phyloP scores from a whole-genome alignment of 768 basidiomycete genomes.

The Hemileccinum rubropunctum region DNA sequence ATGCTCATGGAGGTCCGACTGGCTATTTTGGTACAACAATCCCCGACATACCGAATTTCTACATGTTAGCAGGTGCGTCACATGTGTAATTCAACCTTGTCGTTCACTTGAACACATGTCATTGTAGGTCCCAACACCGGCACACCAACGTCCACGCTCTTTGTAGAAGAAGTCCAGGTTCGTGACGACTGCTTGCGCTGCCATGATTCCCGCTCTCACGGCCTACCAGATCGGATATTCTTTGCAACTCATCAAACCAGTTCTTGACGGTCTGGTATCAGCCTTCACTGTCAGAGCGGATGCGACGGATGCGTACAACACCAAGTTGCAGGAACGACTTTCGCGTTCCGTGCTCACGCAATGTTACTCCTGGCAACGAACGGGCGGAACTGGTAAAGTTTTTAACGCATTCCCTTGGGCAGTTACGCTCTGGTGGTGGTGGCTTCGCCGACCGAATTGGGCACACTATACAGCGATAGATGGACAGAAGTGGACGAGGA shows the following conservation, averaged over 20 bases:
- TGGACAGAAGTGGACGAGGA: constrained; percentile 36
- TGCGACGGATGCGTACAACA: constrained; percentile 29
- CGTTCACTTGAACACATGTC: not conserved
- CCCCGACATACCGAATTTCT: constrained; percentile 38
- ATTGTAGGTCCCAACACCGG: constrained; percentile 26
- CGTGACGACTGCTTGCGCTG: not conserved
- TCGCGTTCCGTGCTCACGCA: constrained; percentile 22
- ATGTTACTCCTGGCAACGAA: constrained; percentile 43
- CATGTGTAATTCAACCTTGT: not conserved
- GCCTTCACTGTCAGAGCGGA: constrained; percentile 23
- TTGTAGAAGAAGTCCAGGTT: constrained; percentile 30
- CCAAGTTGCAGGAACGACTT: constrained; percentile 15
- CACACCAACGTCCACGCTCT: constrained; percentile 25
- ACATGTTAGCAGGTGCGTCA: constrained; percentile 28
- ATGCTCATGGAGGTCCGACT: constrained; percentile 30
- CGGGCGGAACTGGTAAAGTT: constrained; percentile 35
- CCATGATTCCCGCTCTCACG: not conserved
- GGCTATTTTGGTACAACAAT: constrained; percentile 33
- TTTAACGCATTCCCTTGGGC: constrained; percentile 41
- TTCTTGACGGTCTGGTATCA: constrained; percentile 20
- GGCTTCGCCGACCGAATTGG: constrained; percentile 36
- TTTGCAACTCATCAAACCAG: constrained; percentile 30
- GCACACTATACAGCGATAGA: constrained; percentile 34
- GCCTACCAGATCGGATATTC: constrained; percentile 25
- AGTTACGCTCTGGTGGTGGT: constrained; percentile 32